Evolutionary conservation across 2,329 filamentous ascomycete species (phyloP).

Genomic region (Xylaria digitata): DNA sequence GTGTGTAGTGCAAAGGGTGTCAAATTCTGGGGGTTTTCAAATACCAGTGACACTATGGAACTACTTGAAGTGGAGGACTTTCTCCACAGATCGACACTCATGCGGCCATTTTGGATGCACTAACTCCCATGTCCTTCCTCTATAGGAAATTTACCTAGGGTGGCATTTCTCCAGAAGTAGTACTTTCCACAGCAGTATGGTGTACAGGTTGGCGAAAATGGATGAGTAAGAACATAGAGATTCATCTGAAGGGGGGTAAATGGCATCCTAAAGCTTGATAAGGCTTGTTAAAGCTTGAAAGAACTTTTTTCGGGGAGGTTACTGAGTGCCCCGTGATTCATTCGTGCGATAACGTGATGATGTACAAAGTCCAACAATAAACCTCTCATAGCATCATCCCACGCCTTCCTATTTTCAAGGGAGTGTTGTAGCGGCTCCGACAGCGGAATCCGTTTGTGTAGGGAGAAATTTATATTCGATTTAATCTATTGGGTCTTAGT

Average conservation of each 20-base stretch:
- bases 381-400: not conserved
- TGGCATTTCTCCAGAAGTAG: slow-evolving; percentile 4
- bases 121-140: slow-evolving; percentile 20
- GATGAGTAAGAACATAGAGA: not conserved
- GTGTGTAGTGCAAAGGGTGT: not conserved
- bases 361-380: not conserved
- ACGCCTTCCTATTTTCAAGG: no score
- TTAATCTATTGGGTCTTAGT: not conserved
- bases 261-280: slow-evolving; percentile 2
- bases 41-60: not conserved
- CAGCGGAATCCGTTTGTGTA: not conserved
- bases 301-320: not conserved
- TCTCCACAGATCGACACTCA: slow-evolving; percentile 25
- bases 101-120: not conserved
- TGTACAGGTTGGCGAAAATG: not conserved
- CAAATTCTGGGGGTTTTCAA: slow-evolving; percentile 1
- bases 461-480: not conserved
- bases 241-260: not conserved
- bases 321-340: not conserved
- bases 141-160: slow-evolving; percentile 16
- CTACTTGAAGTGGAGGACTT: not conserved
- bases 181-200: not conserved
- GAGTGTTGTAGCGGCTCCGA: not conserved
- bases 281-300: not conserved
- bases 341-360: not conserved